Evolutionary conservation across 139 green algal genomes (phyloP), one percentile per base, ranked within the genome.

Genomic region (Chlorella sp.): DNA sequence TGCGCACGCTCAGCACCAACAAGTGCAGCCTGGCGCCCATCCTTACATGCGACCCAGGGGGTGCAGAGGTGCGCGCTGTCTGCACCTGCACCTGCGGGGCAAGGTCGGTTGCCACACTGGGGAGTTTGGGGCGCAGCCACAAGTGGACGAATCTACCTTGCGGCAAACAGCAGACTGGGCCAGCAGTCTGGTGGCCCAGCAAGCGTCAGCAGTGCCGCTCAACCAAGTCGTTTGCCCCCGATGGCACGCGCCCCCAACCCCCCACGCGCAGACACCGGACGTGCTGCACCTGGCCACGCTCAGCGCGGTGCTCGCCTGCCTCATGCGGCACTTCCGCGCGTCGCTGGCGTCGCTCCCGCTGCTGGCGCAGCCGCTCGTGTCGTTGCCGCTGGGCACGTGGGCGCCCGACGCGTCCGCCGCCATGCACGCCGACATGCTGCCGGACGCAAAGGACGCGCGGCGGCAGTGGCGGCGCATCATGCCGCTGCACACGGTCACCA

Each of bases 251-350:
- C n/a, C n/a, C n/a, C n/a, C n/a, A n/a, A n/a, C n/a, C n/a, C n/a
- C n/a, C n/a, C n/a, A n/a, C 42, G 10, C 42, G 42, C 42, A 55
- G 42, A 55, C 42, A 10, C 42, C 42, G 23, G 74, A 72, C 51
- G 80, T 97, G 66, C 88, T 99, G 50, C 92, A 97, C 82, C 85
- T 92, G 0, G 90, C 91, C 51, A 95, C 91, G 23, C 80, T 98
- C 6, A 79, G 75, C 17, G 93, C 93, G 32, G 88, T 98, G 34
- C 84, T 98, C 27, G 90, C 89, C 31, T 97, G 92, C 79, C 76
- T 99, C 1, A 91, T 96, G 84, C 84, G 91, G 32, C 94, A 99
- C 84, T 99, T 99, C 77, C 81, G 91, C 29, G 90, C 93, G 49
- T 90, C 86, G 27, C 78, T 95, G 27, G 85, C 88, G 24, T 92